Percentiles rank a stretch among this genome's conserved stretches.
phyloP scores from a whole-genome alignment of 768 basidiomycete species.

The Coprinopsis strossmayeri region DNA sequence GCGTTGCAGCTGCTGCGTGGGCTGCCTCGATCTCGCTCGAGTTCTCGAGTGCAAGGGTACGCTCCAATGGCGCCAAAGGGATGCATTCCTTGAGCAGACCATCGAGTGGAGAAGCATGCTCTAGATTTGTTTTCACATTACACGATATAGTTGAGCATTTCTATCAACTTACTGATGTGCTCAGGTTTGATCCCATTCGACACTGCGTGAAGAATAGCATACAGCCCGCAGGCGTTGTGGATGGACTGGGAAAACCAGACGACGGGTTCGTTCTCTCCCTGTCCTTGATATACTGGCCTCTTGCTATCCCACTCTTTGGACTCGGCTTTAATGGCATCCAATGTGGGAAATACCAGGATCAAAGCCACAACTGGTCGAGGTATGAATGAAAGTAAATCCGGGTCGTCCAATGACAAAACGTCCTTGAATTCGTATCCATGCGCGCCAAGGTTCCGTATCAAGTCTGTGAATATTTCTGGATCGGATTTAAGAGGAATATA shows the following conservation, averaged over 20 bases:
- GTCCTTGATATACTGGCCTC: slow-evolving; percentile 20
- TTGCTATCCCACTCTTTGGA: slow-evolving; percentile 17
- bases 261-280: slow-evolving; percentile 25
- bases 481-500: slow-evolving; percentile 32
- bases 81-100: slow-evolving; percentile 18
- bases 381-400: slow-evolving; percentile 25
- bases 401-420: slow-evolving; percentile 26
- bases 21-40: slow-evolving; percentile 23
- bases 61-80: slow-evolving; percentile 20
- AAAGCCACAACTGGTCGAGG: slow-evolving; percentile 25
- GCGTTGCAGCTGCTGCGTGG: slow-evolving; percentile 21
- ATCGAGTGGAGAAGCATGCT: slow-evolving; percentile 17
- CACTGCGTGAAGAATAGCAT: slow-evolving; percentile 28
- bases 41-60: slow-evolving; percentile 24
- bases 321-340: slow-evolving; percentile 16
- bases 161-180: slow-evolving; percentile 18
- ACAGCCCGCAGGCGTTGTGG: slow-evolving; percentile 30
- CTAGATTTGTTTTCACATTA: slow-evolving; percentile 9
- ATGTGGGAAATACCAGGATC: slow-evolving; percentile 23
- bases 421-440: slow-evolving; percentile 24
- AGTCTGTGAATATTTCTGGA: slow-evolving; percentile 28
- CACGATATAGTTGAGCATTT: neutral
- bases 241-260: slow-evolving; percentile 33
- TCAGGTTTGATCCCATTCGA: slow-evolving; percentile 20
- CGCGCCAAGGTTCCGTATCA: slow-evolving; percentile 26